Percentiles rank a stretch among this genome's conserved stretches.
Conservation (phyloP, 495 filamentous ascomycete species). For the Hypomontagnella monticulosa region DNA sequence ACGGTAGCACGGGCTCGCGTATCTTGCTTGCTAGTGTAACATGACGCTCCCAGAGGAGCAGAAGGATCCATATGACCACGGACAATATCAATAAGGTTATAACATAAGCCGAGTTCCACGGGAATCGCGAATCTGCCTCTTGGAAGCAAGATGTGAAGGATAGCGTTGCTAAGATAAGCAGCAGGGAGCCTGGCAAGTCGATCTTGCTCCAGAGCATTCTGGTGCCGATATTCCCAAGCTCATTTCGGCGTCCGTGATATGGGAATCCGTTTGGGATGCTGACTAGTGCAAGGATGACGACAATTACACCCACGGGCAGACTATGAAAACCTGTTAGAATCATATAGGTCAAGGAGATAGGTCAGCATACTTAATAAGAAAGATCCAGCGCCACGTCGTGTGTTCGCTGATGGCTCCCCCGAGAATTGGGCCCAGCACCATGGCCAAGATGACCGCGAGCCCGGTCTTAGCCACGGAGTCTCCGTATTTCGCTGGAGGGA, state of each 20-base stretch:
- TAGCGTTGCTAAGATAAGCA: conserved; percentile 35
- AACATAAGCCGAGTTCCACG: conserved; percentile 42
- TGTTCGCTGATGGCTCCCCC: conserved; percentile 49
- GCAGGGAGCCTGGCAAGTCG: conserved; percentile 28
- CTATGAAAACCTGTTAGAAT: neutral
- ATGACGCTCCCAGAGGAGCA: conserved; percentile 23
- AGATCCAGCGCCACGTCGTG: conserved; percentile 56
- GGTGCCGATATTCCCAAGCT: neutral
- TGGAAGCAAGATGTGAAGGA: conserved; percentile 41
- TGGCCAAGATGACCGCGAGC: conserved; percentile 35
- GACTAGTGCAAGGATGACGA: neutral
- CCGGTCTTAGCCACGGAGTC: conserved; percentile 25
- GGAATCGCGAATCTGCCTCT: conserved; percentile 38
- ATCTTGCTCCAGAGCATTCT: neutral
- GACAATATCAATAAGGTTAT: conserved; percentile 24
- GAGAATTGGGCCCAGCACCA: conserved; percentile 54
- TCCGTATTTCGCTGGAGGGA: conserved; percentile 39
- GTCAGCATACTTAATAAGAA: conserved; percentile 35
- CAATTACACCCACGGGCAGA: conserved; percentile 3
- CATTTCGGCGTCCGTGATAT: neutral
- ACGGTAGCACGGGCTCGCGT: conserved; percentile 37
- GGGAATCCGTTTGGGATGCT: conserved; percentile 26
- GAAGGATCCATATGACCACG: neutral
- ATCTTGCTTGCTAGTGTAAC: neutral
- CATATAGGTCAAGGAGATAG: neutral